Percentiles rank a stretch among this genome's conserved stretches.
Evolutionary conservation across 163 green algal species (phyloP).

Genomic region (Smithsoniella earleae): DNA sequence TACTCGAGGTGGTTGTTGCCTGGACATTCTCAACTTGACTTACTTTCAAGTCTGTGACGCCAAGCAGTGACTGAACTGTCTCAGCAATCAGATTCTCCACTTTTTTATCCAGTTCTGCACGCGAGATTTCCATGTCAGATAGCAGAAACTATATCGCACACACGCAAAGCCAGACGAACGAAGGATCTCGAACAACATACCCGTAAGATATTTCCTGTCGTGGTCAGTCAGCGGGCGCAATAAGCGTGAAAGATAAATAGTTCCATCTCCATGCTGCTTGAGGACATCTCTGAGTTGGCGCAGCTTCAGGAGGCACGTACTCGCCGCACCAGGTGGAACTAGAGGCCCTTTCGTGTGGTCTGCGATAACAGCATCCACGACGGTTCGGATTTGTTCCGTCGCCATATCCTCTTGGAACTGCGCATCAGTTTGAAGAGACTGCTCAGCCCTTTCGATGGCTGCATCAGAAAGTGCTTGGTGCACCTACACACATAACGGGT

Average conservation of each 20-base stretch:
- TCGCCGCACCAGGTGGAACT: neutral
- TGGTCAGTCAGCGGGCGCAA: neutral
- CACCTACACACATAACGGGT: neutral
- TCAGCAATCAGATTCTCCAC: no score
- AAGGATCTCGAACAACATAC: neutral
- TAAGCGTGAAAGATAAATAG: neutral
- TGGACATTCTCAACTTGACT: no score
- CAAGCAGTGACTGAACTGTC: no score
- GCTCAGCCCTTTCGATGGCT: neutral
- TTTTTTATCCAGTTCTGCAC: no score
- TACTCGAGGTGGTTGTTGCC: no score
- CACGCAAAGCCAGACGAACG: neutral
- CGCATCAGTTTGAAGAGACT: neutral
- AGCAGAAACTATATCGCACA: neutral
- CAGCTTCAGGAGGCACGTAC: neutral
- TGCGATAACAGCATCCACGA: conserved; percentile 16
- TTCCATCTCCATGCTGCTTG: neutral
- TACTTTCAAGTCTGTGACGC: no score
- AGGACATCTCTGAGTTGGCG: neutral
- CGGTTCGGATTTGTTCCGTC: neutral
- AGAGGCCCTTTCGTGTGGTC: conserved; percentile 2
- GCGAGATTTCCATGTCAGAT: no score
- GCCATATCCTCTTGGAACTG: conserved; percentile 11
- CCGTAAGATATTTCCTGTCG: neutral
- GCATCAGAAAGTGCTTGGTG: neutral